phyloP scores from a whole-genome alignment of 345 rosid species.

The Sapria himalayana region DNA sequence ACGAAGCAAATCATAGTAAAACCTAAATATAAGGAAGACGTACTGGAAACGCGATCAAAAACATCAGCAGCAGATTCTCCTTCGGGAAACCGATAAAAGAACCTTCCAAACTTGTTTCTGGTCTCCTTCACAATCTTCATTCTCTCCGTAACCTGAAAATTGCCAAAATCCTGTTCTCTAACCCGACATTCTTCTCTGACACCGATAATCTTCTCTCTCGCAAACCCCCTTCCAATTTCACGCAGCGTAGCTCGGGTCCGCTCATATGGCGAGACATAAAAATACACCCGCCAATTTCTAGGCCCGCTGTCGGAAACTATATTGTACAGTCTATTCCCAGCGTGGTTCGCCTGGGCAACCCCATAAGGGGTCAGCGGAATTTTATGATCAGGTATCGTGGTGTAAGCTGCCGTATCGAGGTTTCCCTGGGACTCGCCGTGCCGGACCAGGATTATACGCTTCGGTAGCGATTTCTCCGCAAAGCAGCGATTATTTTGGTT shows the following conservation, averaged over 20 bases:
- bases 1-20: neutral
- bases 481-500: too few relatives aligned
- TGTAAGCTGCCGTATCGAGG: conserved; percentile 51
- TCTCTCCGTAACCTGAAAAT: conserved; percentile 73
- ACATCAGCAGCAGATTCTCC: conserved; percentile 99
- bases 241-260: conserved; percentile 78
- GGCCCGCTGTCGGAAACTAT: conserved; percentile 21
- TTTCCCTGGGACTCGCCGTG: conserved; percentile 95
- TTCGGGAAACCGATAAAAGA: conserved; percentile 84
- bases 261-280: conserved; percentile 87
- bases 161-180: conserved; percentile 92
- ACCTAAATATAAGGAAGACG: conserved; percentile 4
- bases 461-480: too few relatives aligned
- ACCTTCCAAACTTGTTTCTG: conserved; percentile 61
- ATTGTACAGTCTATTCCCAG: conserved; percentile 32
- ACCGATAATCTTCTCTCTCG: conserved; percentile 52
- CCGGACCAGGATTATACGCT: conserved; percentile 74
- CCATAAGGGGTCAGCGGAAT: conserved; percentile 56
- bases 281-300: conserved; percentile 48
- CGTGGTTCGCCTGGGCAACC: conserved; percentile 29
- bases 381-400: conserved; percentile 74
- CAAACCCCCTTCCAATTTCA: conserved; percentile 74
- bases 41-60: conserved; percentile 91
- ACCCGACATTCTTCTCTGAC: conserved; percentile 87
- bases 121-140: conserved; percentile 54